phyloP scores from a whole-genome alignment of 2,329 filamentous ascomycete genomes.

The Neopestalotiopsis sp. region DNA sequence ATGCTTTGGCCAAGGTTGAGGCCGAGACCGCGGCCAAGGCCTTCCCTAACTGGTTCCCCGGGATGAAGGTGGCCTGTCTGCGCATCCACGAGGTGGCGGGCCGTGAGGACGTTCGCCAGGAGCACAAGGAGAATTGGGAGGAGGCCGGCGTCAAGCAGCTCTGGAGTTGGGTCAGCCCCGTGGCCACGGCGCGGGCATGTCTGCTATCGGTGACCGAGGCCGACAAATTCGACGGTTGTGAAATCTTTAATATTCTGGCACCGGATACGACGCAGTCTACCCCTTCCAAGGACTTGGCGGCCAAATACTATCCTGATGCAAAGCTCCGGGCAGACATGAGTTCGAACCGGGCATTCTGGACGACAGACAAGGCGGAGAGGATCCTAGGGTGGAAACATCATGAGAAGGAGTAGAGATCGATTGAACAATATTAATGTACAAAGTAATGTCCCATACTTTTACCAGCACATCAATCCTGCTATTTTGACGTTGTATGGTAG shows the following conservation, averaged over 20 bases:
- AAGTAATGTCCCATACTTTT: too few relatives aligned
- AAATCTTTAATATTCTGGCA: conserved; percentile 42
- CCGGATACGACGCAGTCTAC: conserved; percentile 35
- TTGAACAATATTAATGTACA: too few relatives aligned
- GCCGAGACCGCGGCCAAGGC: conserved; percentile 39
- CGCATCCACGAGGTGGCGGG: conserved; percentile 43
- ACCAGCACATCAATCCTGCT: too few relatives aligned
- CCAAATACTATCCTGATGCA: conserved; percentile 32
- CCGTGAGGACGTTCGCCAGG: conserved; percentile 34
- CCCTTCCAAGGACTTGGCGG: conserved; percentile 29
- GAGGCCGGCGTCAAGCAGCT: conserved; percentile 40
- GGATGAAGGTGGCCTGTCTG: conserved; percentile 42
- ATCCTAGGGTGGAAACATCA: conserved; percentile 25
- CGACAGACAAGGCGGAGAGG: conserved; percentile 27
- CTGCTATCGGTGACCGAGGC: conserved; percentile 38
- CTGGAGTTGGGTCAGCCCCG: conserved; percentile 42
- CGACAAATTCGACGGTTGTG: conserved; percentile 37
- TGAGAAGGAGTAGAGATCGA: conserved; percentile 30
- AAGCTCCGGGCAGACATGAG: conserved; percentile 31
- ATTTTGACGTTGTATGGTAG: too few relatives aligned
- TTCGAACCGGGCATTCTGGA: conserved; percentile 31
- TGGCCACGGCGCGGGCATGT: conserved; percentile 41
- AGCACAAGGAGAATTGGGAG: conserved; percentile 40
- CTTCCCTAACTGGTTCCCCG: conserved; percentile 43
- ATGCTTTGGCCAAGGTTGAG: conserved; percentile 43